Base-by-base conservation (phyloP, 192 early-diverging fungal genomes). In the Podochytrium sp. region DNA sequence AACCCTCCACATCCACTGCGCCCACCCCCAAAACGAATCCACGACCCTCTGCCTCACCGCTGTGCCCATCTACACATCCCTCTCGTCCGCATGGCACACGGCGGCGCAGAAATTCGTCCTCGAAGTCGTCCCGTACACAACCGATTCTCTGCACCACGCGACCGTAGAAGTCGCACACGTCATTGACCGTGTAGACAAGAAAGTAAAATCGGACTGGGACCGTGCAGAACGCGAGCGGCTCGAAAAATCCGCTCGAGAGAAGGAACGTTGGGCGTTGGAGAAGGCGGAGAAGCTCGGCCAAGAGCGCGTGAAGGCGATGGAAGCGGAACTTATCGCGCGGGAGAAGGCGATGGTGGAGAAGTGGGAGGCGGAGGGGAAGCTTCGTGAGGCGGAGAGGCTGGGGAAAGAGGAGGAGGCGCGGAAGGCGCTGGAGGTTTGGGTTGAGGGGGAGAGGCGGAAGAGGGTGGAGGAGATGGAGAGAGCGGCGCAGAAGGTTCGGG, bases 1-100 rank as follows among this genome's bases (percentile, higher is more conserved):
- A 6, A 62, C 79, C 30, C 23, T 80, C 14, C 57, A 73, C 65
- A 65, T 80, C 0, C 69, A 68, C 34, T 80, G 79, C 65, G n/a
- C n/a, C n/a, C 49, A 43, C 7, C 64, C 70, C 5, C 37, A 71
- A 10, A 62, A 23, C 32, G 16, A 25, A 7, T 67, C 59, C 1
- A 35, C 71, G 53, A 16, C 59, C 35, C 27, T 73, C 20, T 80
- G 79, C 59, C n/a, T 37, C 23, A 61, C 40, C 27, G 25, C 53
- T 27, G 70, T 80, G 10, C 79, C 79, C 3, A 60, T 71, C 18
- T 76, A 71, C 53, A 30, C 18, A 25, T 38, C 73, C 10, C n/a
- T 75, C 61, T 16, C 61, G 3, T 29, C 20, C 52, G 64, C 43
- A n/a, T 75, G 72, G 69, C 79, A 80, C 39, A 58, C 60, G 16